Base-by-base conservation (phyloP, 441 rosid species). In the Gossypium aridum region DNA sequence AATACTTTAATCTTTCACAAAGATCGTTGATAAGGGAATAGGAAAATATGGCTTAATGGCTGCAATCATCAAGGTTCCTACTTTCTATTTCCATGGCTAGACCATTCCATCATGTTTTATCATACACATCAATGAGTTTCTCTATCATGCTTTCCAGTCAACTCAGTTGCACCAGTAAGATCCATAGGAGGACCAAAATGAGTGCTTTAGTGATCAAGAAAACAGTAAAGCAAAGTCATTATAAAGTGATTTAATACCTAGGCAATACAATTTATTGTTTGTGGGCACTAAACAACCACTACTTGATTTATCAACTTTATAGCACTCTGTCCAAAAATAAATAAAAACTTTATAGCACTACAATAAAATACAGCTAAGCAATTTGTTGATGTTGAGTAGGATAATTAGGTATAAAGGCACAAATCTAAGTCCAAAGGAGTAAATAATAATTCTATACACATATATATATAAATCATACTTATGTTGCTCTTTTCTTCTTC, bases 1-100 rank as follows among this genome's bases (percentile, higher is more conserved):
- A 53, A 37, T 3, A 56, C 6, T 72, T 20, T 47, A 2, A 22
- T 60, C 67, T 37, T 72, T 25, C 43, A 68, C 59, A 49, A 25
- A 49, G 20, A 28, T 25, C 17, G 19, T 25, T 3, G 7, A 47
- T 7, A 3, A 47, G 16, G 51, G 20, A 57, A 34, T 39, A 16
- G 39, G 22, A 68, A n/a, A 49, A 19, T 20, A 57, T 22, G 17
- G 23, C 31, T 59, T 59, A 28, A 22, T 45, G 25, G 63, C 28
- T 14, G 53, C 75, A 60, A 26, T 28, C 65, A 72, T 56, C 75
- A 56, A 57, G 66, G 56, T 49, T 22, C 37, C 56, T 72, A 59
- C 55, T 39, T 57, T 59, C 65, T 72, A n/a, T 57, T 71, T 17
- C 60, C 53, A 56, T 13, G 43, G 23, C 37, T 60, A 14, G 22